These are phyloP conservation scores for Ilyonectria robusta DNA, from an alignment of 2,329 filamentous ascomycete genomes.

Conservation along the genomic window DNA sequence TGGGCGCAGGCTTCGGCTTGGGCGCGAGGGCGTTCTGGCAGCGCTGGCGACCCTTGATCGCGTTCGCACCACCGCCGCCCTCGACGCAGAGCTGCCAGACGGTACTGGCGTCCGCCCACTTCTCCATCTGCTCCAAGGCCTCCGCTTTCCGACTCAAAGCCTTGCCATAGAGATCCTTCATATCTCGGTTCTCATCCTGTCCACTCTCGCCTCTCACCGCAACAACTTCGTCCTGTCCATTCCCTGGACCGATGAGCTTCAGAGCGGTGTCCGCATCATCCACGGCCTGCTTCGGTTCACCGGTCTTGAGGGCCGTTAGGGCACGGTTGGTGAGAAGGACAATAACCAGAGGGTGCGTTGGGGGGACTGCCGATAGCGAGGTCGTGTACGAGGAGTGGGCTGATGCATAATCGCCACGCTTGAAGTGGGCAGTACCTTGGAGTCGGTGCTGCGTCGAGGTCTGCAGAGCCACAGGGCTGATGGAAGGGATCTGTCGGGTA, in stretches of 20 bases:
- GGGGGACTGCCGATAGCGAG: conserved; percentile 81
- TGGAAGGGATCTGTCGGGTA: conserved; percentile 73
- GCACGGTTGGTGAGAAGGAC: conserved; percentile 94
- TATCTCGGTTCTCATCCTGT: conserved; percentile 79
- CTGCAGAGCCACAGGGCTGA: conserved; percentile 79
- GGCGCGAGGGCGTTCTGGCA: conserved; percentile 90
- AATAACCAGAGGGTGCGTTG: conserved; percentile 85
- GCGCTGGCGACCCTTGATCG: conserved; percentile 86
- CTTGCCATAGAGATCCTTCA: conserved; percentile 95
- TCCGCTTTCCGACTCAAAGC: conserved; percentile 95
- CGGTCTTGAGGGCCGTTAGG: conserved; percentile 90
- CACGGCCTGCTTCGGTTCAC: conserved; percentile 90
- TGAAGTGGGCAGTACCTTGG: conserved; percentile 90
- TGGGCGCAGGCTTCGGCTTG: conserved; percentile 67
- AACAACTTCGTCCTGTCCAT: conserved; percentile 86
- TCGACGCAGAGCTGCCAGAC: conserved; percentile 90
- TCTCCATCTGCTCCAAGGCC: conserved; percentile 94
- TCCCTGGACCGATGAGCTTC: conserved; percentile 81
- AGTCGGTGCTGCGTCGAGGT: conserved; percentile 84
- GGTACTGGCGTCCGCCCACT: conserved; percentile 85
- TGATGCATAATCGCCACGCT: conserved; percentile 90
- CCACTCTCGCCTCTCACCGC: conserved; percentile 72
- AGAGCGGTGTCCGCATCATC: conserved; percentile 87
- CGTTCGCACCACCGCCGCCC: conserved; percentile 86
- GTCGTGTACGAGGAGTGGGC: conserved; percentile 87